Conservation (phyloP, 148 eudicot species). For the Chenopodium quinoa region DNA sequence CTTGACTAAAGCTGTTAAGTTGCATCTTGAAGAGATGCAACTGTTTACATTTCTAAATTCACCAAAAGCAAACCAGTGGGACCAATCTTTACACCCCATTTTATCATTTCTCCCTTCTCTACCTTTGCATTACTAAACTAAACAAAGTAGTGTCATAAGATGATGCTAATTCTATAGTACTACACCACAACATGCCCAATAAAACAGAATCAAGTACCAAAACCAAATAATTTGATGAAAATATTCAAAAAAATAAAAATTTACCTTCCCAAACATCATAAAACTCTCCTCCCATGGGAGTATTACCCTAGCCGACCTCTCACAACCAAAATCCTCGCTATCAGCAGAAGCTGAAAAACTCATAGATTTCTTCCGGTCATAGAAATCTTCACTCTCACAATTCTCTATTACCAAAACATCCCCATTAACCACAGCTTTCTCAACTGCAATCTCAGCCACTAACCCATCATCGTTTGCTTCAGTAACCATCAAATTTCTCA, state of each 20-base stretch:
- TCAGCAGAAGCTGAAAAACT: slow-evolving; percentile 47
- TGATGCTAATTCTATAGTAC: neutral
- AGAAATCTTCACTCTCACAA: slow-evolving; percentile 56
- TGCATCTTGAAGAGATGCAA: no score
- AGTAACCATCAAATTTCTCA: slow-evolving; percentile 15
- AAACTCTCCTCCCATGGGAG: slow-evolving; percentile 67
- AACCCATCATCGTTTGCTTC: slow-evolving; percentile 13
- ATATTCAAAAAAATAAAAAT: neutral
- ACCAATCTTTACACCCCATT: neutral
- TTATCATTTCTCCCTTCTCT: neutral
- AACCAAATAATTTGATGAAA: neutral
- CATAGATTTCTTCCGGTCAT: slow-evolving; percentile 67
- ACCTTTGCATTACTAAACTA: neutral
- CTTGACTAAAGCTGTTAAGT: no score
- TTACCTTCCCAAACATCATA: slow-evolving; percentile 97
- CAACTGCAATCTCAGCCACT: slow-evolving; percentile 8
- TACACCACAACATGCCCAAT: neutral
- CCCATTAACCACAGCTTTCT: slow-evolving; percentile 28
- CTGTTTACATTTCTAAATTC: neutral
- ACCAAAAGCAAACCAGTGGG: slow-evolving; percentile 13
- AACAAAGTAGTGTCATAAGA: slow-evolving; percentile 2
- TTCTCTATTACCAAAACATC: slow-evolving; percentile 34
- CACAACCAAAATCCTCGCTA: slow-evolving; percentile 41
- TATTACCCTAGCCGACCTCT: slow-evolving; percentile 34
- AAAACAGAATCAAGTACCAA: neutral